Evolutionary conservation across 2,329 filamentous ascomycete genomes (phyloP).

Genomic region (Raffaelea albimanens): DNA sequence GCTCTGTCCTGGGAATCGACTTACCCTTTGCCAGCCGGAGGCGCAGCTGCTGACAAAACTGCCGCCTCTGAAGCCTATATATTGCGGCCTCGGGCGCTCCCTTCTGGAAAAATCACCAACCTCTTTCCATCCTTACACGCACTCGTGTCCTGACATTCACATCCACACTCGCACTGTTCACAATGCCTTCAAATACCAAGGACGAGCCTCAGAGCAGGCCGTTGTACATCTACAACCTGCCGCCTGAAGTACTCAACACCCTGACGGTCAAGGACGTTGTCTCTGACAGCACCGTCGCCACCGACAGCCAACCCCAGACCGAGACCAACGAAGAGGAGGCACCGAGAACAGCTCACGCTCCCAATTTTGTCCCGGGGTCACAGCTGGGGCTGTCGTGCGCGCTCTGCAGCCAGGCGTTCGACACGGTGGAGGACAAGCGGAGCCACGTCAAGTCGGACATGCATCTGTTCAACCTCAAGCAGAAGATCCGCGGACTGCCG

Average conservation of each 20-base stretch:
- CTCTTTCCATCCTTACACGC: neutral
- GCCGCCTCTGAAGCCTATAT: too few species aligned
- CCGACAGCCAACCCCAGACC: neutral
- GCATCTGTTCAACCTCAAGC: slow-evolving; percentile 90
- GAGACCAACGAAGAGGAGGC: neutral
- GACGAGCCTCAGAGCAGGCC: slow-evolving; percentile 41
- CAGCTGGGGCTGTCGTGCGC: slow-evolving; percentile 71
- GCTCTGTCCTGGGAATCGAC: too few species aligned
- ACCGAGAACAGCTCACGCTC: neutral
- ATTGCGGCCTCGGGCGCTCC: too few species aligned
- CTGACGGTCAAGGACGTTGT: slow-evolving; percentile 48
- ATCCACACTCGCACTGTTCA: neutral
- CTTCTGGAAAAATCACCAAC: too few species aligned
- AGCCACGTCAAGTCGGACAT: slow-evolving; percentile 82
- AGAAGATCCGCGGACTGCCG: slow-evolving; percentile 66
- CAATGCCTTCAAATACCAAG: too few species aligned
- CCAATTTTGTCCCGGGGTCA: slow-evolving; percentile 27
- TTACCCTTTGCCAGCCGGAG: too few species aligned
- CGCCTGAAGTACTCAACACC: slow-evolving; percentile 59
- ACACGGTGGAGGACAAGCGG: slow-evolving; percentile 69
- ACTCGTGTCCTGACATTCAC: neutral
- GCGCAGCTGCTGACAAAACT: too few species aligned
- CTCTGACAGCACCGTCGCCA: slow-evolving; percentile 25
- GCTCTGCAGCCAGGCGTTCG: slow-evolving; percentile 66
- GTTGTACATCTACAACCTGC: slow-evolving; percentile 67